Evolutionary conservation across 345 rosid genomes (phyloP), one percentile per base, ranked within the genome.

Genomic region (Sisymbrium irio): DNA sequence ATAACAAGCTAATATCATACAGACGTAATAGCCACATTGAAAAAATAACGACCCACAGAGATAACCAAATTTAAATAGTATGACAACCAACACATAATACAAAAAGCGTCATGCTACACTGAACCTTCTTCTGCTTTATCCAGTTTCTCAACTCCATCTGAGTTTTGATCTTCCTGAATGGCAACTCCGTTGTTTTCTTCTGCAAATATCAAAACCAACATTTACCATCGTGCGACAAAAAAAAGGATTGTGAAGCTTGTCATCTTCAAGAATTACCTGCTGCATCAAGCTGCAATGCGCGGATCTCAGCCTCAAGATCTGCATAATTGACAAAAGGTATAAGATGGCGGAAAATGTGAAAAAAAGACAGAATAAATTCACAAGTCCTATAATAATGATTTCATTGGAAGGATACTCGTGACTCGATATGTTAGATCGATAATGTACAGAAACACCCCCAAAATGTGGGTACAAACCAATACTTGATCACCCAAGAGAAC

Each of bases 241-340:
- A 58, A 72, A 47, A 25, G 33, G 6, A 58, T 25, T 12, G 22
- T 58, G 40, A 56, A 14, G 39, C 50, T 47, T 42, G 36, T 27
- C 20, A 8, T 33, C 53, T 32, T 15, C 13, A 39, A 9, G 71
- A 36, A 28, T 22, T 41, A 78, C 81, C 81, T 67, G 78, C 60
- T 0, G 74, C 60, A 39, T 78, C 81, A 44, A 78, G 81, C 74
- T 78, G 78, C 54, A 78, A 62, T 53, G 78, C 73, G 33, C 81
- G 74, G 32, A 78, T 78, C 9, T 78, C 81, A 5, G 73, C 81
- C 74, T 78, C 81, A 73, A 77, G 73, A 66, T 77, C 81, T 77
- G 57, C 51, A 58, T 15, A 35, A 20, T 30, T 50, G 9, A 42
- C 20, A 46, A 65, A 65, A 63, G 14, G 7, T 27, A 55, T 54